Evolutionary conservation across 495 filamentous ascomycete species (phyloP), one percentile per base, ranked within the genome.

Genomic region (Achaetomiella virescens): DNA sequence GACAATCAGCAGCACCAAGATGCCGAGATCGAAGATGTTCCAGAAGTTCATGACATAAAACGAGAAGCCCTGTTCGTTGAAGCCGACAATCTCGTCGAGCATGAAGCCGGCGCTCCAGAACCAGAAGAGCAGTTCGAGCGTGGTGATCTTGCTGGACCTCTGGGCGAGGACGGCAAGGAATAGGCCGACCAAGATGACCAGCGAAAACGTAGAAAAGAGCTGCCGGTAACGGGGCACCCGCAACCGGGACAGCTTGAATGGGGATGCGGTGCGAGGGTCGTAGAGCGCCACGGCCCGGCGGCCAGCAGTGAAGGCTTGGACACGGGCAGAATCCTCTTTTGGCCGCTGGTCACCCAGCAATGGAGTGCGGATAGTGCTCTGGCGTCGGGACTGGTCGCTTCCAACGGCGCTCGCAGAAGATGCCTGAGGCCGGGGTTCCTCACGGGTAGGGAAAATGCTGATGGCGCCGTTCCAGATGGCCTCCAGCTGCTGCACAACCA

Each of bases 61-160:
- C 48, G 90, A 90, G 66, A 96, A 93, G 7, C 91, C 91, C 64
- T 95, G 88, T 65, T 96, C 90, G 60, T 89, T 92, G 76, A 95
- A 95, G 7, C 89, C 89, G 27, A 93, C 88, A 41, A 96, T 76
- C 68, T 96, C 90, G 62, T 95, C 90, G n/a, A 97, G 84, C 89
- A 96, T 95, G 69, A 92, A 97, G 3, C 91, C 91, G 21, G 89
- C 87, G 65, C 89, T 92, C 91, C 91, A 97, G 67, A 97, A 85
- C 91, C 91, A 97, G 67, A 97, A 96, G 11, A 93, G 62, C 20
- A 96, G 68, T 68, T 97, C 91, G 8, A 96, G 70, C 3, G 81
- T 75, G 12, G 90, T 93, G 61, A 97, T 95, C 21, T 77, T 75
- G 41, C 80, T 79, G 18, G 88, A 90, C 52, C 87, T 75, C 65